A percentile compares a stretch with the other conserved stretches of the same genome.
phyloP scores from a whole-genome alignment of 208 protist species.

The Crithidia fasciculata region DNA sequence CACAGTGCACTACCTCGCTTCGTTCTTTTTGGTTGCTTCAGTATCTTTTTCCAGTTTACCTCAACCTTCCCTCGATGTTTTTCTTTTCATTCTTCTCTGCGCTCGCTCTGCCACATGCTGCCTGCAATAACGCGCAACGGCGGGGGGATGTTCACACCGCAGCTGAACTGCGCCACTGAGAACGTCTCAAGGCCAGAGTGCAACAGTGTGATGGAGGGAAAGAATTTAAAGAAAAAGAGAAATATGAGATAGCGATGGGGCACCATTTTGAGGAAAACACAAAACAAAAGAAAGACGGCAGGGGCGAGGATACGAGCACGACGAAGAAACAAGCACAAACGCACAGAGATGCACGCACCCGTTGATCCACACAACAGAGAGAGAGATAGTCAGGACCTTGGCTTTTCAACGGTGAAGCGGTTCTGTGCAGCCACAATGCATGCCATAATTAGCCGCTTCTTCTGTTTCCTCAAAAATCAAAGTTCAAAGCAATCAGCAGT shows the following conservation, averaged over 20 bases:
- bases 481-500: too few species aligned
- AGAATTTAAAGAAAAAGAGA: not conserved
- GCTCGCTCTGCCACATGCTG: too few species aligned
- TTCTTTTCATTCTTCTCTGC: not conserved
- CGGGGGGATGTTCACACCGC: too few species aligned
- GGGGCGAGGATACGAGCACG: not conserved
- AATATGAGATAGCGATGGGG: not conserved
- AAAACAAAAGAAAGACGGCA: not conserved
- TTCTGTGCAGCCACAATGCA: too few species aligned
- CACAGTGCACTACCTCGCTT: too few species aligned
- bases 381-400: too few species aligned
- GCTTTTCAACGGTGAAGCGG: too few species aligned
- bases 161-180: too few species aligned
- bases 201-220: not conserved
- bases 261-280: not conserved
- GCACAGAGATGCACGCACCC: not conserved
- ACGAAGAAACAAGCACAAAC: not conserved
- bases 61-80: not conserved
- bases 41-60: not conserved
- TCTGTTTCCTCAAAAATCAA: too few species aligned
- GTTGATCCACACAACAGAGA: not conserved
- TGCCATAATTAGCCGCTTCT: too few species aligned
- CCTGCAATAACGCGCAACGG: too few species aligned
- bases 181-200: too few species aligned
- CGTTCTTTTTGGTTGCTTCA: not conserved